Conservation (phyloP, 345 rosid species). For the Arabidopsis suecica region DNA sequence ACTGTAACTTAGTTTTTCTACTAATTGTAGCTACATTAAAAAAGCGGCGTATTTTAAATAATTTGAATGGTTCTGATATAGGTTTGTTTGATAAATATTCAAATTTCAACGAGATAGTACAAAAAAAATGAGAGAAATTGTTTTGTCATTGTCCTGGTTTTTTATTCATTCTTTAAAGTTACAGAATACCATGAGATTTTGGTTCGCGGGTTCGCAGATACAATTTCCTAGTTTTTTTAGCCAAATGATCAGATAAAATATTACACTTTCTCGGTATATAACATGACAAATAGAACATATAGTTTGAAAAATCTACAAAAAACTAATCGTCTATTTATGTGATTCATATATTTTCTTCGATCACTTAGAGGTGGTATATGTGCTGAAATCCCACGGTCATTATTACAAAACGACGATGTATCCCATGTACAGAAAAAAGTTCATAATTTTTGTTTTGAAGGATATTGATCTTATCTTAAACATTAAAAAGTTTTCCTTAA, state of each 20-base stretch:
- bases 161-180: neutral
- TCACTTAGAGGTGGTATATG: conserved; percentile 19
- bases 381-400: conserved; percentile 13
- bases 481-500: neutral
- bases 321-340: no score
- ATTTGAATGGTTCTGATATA: neutral
- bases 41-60: no score
- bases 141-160: neutral
- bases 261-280: neutral
- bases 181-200: neutral
- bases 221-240: neutral
- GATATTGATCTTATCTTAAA: conserved; percentile 43
- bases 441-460: conserved; percentile 3
- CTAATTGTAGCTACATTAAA: neutral
- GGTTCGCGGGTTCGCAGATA: conserved; percentile 1
- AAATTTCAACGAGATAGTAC: neutral
- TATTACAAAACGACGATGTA: conserved; percentile 2
- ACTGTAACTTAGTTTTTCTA: neutral
- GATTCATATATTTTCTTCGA: neutral
- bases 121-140: neutral
- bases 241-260: conserved; percentile 5
- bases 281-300: neutral
- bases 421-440: neutral
- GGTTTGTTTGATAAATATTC: neutral
- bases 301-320: no score